phyloP scores from a whole-genome alignment of 495 filamentous ascomycete genomes.

The Talaromyces thailandensis region DNA sequence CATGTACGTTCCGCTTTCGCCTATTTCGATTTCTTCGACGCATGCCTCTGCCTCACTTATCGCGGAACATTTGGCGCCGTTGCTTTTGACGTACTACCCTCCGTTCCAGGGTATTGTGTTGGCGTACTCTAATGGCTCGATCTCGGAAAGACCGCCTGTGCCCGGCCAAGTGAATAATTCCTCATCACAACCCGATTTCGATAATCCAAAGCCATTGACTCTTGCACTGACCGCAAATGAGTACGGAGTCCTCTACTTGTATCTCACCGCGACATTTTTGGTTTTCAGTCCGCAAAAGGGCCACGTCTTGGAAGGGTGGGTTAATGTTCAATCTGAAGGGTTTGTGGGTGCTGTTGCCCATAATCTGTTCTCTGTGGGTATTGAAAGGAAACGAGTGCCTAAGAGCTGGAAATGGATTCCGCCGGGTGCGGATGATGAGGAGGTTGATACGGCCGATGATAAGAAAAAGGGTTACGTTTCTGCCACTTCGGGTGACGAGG shows the following conservation, averaged over 20 bases:
- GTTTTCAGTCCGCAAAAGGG: conserved; percentile 56
- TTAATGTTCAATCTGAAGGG: conserved; percentile 65
- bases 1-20: conserved; percentile 62
- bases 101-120: conserved; percentile 62
- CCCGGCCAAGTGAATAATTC: conserved; percentile 16
- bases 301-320: conserved; percentile 50
- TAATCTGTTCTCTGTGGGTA: conserved; percentile 68
- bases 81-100: conserved; percentile 66
- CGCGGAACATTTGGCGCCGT: conserved; percentile 67
- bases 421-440: conserved; percentile 26
- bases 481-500: conserved; percentile 1
- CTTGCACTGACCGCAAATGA: conserved; percentile 52
- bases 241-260: conserved; percentile 59
- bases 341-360: conserved; percentile 62
- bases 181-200: conserved; percentile 13
- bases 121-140: conserved; percentile 54
- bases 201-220: conserved; percentile 34
- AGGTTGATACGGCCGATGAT: conserved; percentile 5
- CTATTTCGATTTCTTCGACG: conserved; percentile 53
- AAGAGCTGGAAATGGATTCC: conserved; percentile 56
- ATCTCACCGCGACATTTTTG: conserved; percentile 66
- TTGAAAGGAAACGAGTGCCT: conserved; percentile 58
- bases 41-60: conserved; percentile 57
- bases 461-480: neutral
- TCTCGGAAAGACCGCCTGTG: conserved; percentile 28